These are phyloP conservation scores for Phaseolus coccineus DNA, from an alignment of 331 rosid species.

Conservation along the genomic window DNA sequence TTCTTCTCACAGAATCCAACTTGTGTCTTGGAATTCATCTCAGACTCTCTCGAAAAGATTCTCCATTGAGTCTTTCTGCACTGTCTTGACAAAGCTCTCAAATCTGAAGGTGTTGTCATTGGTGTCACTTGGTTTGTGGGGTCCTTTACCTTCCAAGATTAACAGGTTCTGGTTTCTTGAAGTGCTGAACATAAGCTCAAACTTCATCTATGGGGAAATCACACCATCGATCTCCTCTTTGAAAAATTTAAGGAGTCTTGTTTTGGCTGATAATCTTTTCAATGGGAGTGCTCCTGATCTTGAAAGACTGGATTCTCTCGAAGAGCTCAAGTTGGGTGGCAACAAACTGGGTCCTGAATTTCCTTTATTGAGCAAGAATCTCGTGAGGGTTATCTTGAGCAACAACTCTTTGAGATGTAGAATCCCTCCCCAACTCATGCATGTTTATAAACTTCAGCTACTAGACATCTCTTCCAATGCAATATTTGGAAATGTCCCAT, in stretches of 20 bases:
- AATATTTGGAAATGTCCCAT: conserved; percentile 67
- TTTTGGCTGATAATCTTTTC: conserved; percentile 71
- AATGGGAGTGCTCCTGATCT: conserved; percentile 81
- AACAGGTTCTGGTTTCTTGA: conserved; percentile 64
- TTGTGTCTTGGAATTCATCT: conserved; percentile 38
- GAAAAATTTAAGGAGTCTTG: conserved; percentile 61
- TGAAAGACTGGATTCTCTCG: conserved; percentile 51
- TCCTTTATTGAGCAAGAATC: conserved; percentile 58
- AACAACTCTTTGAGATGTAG: conserved; percentile 69
- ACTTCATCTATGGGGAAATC: conserved; percentile 68
- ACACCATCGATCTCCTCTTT: conserved; percentile 59
- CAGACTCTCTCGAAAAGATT: conserved; percentile 67
- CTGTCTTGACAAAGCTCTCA: conserved; percentile 75
- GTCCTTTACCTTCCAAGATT: conserved; percentile 78
- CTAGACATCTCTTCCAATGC: conserved; percentile 72
- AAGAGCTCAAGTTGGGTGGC: conserved; percentile 64
- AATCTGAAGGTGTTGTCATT: conserved; percentile 65
- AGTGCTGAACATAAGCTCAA: conserved; percentile 72
- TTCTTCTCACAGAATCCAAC: conserved; percentile 39
- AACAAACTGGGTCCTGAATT: conserved; percentile 71
- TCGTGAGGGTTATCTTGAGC: conserved; percentile 57
- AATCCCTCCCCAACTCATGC: conserved; percentile 55
- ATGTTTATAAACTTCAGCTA: conserved; percentile 52
- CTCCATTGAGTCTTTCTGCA: conserved; percentile 74
- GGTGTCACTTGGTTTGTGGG: conserved; percentile 86